Evolutionary conservation across 495 filamentous ascomycete genomes (phyloP).

Genomic region (Apiosordaria backusii): DNA sequence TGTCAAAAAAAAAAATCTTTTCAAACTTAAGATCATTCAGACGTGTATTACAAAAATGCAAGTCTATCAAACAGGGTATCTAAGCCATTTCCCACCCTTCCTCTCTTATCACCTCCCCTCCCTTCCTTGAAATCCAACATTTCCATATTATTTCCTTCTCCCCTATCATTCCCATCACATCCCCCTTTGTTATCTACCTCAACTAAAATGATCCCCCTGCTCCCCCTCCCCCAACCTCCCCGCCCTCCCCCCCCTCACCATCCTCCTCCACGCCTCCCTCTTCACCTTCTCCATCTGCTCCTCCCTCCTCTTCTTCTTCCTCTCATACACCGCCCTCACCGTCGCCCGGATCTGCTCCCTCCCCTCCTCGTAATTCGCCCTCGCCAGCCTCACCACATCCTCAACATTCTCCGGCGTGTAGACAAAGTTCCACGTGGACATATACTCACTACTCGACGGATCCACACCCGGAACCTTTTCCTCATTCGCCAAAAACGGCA

Average conservation of each 20-base stretch:
- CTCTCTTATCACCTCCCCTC: background rate
- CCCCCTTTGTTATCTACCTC: conserved; percentile 1
- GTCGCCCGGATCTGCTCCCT: conserved; percentile 68
- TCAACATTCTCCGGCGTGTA: conserved; percentile 87
- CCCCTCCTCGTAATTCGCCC: conserved; percentile 82
- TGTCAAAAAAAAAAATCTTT: background rate
- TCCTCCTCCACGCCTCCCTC: conserved; percentile 44
- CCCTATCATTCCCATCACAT: too few relatives aligned
- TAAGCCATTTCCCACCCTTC: background rate
- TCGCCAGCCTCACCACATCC: conserved; percentile 71
- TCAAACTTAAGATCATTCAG: background rate
- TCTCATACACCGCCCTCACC: conserved; percentile 88
- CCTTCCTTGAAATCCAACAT: background rate
- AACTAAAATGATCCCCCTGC: conserved; percentile 51
- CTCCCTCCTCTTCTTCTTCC: conserved; percentile 70
- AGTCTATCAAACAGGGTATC: background rate
- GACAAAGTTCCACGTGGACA: conserved; percentile 96
- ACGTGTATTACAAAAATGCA: background rate
- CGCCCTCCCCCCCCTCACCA: conserved; percentile 39
- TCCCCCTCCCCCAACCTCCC: conserved; percentile 34
- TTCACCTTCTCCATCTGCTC: conserved; percentile 52
- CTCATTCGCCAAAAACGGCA: conserved; percentile 81
- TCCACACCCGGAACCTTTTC: conserved; percentile 68
- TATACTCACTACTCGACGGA: conserved; percentile 74
- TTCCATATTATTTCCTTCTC: too few relatives aligned